Evolutionary conservation across 495 filamentous ascomycete genomes (phyloP).

Genomic region (Penicillium odoratum): DNA sequence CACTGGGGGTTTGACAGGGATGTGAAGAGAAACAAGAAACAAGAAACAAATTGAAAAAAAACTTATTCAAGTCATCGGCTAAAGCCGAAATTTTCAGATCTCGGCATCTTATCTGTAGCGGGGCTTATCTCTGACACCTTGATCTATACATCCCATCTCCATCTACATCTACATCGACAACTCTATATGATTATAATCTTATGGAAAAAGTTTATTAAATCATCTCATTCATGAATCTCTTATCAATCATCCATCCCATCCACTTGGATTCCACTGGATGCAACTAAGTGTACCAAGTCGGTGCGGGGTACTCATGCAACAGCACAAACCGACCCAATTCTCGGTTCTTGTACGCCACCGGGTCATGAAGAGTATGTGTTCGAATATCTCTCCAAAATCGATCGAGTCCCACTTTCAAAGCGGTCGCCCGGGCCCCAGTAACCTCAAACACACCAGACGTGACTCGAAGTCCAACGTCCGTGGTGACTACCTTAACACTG

Average conservation of each 20-base stretch:
- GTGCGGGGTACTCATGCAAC: conserved; percentile 50
- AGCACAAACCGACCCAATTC: conserved; percentile 57
- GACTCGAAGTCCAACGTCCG: conserved; percentile 55
- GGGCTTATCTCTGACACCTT: conserved; percentile 19
- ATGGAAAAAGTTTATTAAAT: background rate
- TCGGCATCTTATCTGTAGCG: conserved; percentile 18
- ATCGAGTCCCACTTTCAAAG: conserved; percentile 55
- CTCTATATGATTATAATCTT: too few relatives aligned
- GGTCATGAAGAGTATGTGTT: conserved; percentile 63
- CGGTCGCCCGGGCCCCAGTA: conserved; percentile 55
- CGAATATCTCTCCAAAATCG: conserved; percentile 61
- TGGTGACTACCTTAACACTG: conserved; percentile 58
- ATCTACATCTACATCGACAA: background rate
- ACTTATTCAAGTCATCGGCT: background rate
- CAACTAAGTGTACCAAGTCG: conserved; percentile 59
- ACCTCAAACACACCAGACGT: conserved; percentile 61
- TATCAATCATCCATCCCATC: background rate
- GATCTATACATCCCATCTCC: background rate
- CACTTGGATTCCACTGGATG: background rate
- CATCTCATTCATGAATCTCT: background rate
- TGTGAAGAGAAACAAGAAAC: background rate
- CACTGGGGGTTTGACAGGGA: background rate
- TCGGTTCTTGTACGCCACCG: conserved; percentile 60
- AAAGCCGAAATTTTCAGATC: conserved; percentile 19
- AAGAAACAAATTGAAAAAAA: background rate